These are phyloP conservation scores for Trametes pubescens DNA, from an alignment of 1,284 basidiomycete species.

Conservation along the genomic window DNA sequence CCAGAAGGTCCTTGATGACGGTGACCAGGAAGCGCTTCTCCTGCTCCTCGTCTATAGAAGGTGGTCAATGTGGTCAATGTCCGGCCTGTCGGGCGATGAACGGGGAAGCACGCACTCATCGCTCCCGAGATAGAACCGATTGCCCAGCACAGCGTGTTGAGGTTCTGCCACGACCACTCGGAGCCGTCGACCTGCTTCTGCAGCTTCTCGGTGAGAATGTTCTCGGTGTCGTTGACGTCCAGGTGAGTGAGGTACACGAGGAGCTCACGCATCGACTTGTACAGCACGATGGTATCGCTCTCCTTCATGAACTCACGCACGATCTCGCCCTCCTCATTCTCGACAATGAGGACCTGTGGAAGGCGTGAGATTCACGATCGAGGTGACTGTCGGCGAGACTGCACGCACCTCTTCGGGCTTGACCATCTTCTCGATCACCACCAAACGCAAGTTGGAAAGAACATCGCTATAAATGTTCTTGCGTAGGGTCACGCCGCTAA, in stretches of 20 bases:
- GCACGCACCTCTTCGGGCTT: constrained; percentile 94
- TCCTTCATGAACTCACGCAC: constrained; percentile 99
- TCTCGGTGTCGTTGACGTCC: constrained; percentile 96
- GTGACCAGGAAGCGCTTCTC: constrained; percentile 99
- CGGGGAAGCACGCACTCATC: constrained; percentile 80
- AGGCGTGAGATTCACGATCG: not conserved
- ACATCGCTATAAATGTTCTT: constrained; percentile 98
- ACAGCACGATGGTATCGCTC: constrained; percentile 97
- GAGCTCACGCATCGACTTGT: constrained; percentile 99
- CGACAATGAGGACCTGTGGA: constrained; percentile 91
- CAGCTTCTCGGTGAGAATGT: constrained; percentile 96
- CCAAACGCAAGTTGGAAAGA: constrained; percentile 92
- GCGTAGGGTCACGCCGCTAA: constrained; percentile 82
- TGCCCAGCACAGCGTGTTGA: constrained; percentile 99
- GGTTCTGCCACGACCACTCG: constrained; percentile 99
- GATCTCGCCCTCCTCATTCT: constrained; percentile 99
- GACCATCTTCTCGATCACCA: constrained; percentile 99
- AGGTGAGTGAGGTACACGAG: constrained; percentile 97
- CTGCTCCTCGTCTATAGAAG: constrained; percentile 86
- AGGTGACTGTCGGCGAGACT: not conserved
- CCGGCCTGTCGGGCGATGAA: constrained; percentile 15
- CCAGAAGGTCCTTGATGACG: constrained; percentile 98
- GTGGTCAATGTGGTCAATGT: constrained; percentile 21
- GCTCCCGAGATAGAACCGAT: constrained; percentile 99
- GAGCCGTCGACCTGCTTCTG: constrained; percentile 96